Percentiles rank a stretch among this genome's conserved stretches.
Conservation (phyloP, 768 basidiomycete genomes). For the Leccinum ochraceum region DNA sequence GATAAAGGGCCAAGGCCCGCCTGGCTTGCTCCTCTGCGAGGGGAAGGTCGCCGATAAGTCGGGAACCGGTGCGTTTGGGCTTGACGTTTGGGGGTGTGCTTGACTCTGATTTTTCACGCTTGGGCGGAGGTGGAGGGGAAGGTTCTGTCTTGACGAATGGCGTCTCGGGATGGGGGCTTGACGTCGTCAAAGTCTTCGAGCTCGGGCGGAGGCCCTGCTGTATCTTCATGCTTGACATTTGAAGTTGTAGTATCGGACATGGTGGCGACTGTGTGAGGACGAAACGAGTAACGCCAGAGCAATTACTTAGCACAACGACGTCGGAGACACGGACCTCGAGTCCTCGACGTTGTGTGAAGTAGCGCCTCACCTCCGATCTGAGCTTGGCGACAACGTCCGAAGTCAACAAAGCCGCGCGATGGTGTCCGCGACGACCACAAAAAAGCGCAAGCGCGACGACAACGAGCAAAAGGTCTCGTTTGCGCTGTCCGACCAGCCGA, state of each 20-base stretch:
- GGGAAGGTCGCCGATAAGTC: slow-evolving; percentile 82
- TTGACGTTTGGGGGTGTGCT: slow-evolving; percentile 37
- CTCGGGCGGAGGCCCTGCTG: slow-evolving; percentile 10
- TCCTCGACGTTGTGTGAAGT: slow-evolving; percentile 27
- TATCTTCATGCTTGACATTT: slow-evolving; percentile 15
- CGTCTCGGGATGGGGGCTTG: slow-evolving; percentile 30
- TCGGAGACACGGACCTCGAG: slow-evolving; percentile 23
- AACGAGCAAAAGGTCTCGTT: slow-evolving; percentile 39
- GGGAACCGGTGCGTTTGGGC: slow-evolving; percentile 30
- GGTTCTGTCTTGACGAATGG: slow-evolving; percentile 31
- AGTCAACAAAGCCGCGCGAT: slow-evolving; percentile 21
- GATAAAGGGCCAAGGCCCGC: slow-evolving; percentile 71
- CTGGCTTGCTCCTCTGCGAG: slow-evolving; percentile 72
- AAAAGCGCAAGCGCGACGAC: slow-evolving; percentile 51
- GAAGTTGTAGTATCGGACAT: slow-evolving; percentile 10
- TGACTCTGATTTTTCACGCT: slow-evolving; percentile 36
- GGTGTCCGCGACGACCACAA: slow-evolving; percentile 31
- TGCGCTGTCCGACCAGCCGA: slow-evolving; percentile 36
- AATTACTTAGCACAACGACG: slow-evolving; percentile 7
- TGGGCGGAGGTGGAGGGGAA: slow-evolving; percentile 32
- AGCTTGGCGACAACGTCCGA: slow-evolving; percentile 5
- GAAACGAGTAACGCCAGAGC: slow-evolving; percentile 23
- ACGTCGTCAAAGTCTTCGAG: slow-evolving; percentile 25
- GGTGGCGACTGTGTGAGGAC: slow-evolving; percentile 29
- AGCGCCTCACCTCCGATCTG: background rate